Conservation (phyloP, 129 eudicot species). For the Saposhnikovia divaricata region DNA sequence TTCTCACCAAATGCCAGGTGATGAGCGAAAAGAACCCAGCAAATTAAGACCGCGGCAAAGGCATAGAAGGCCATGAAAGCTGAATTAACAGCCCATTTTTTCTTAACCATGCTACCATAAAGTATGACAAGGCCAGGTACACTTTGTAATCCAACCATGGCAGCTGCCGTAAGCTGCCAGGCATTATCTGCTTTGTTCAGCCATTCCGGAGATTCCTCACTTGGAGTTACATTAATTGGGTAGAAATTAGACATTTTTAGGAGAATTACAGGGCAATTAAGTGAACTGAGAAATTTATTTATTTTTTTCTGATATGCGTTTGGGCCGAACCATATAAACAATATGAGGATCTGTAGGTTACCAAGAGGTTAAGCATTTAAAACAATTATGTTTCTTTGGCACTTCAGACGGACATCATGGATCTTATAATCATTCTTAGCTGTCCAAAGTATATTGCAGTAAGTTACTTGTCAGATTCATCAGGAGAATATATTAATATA, state of each 20-base stretch:
- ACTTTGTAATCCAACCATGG: slow-evolving; percentile 76
- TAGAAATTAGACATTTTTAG: slow-evolving; percentile 12
- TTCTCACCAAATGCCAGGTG: slow-evolving; percentile 48
- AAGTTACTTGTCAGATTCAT: background rate
- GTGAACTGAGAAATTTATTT: background rate
- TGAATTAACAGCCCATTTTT: slow-evolving; percentile 80
- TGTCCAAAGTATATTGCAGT: background rate
- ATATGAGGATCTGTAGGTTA: background rate
- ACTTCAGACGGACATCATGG: background rate
- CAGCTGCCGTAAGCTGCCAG: slow-evolving; percentile 58
- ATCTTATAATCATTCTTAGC: background rate
- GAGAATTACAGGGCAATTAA: background rate
- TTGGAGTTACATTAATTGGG: slow-evolving; percentile 30
- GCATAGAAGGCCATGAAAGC: slow-evolving; percentile 87
- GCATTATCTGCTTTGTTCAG: slow-evolving; percentile 67
- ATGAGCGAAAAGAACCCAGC: slow-evolving; percentile 79
- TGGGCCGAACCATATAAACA: slow-evolving; percentile 17
- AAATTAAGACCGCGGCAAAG: slow-evolving; percentile 54
- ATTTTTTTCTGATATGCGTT: slow-evolving; percentile 7
- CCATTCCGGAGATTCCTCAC: slow-evolving; percentile 48
- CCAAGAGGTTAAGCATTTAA: slow-evolving; percentile 25
- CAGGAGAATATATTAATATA: background rate
- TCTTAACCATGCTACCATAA: slow-evolving; percentile 83
- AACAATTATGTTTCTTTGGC: slow-evolving; percentile 18
- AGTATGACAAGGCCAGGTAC: slow-evolving; percentile 78